Percentiles rank a stretch among this genome's conserved stretches.
phyloP scores from a whole-genome alignment of 2,329 filamentous ascomycete species.

The Phoma sp. region DNA sequence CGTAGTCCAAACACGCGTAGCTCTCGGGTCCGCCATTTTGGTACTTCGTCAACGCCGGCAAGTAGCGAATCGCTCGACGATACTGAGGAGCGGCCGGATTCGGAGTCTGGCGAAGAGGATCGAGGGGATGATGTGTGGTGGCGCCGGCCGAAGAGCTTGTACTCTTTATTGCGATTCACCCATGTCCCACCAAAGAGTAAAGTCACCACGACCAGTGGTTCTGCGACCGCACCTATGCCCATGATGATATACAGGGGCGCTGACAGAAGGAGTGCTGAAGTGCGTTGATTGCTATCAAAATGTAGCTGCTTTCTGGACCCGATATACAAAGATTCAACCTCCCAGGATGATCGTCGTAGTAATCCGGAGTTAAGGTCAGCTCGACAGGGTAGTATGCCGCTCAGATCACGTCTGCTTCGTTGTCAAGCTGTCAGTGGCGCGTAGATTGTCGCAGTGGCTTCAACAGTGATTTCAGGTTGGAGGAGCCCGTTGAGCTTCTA shows the following conservation, averaged over 20 bases:
- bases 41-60: conserved; percentile 47
- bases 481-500: not conserved
- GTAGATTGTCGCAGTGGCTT: not conserved
- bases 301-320: not conserved
- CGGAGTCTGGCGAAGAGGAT: conserved; percentile 49
- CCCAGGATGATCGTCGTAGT: not conserved
- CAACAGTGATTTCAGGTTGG: not conserved
- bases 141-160: conserved; percentile 44
- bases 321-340: not conserved
- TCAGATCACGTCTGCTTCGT: conserved; percentile 1
- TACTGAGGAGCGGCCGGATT: conserved; percentile 52
- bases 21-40: conserved; percentile 60
- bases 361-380: not conserved
- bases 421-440: conserved; percentile 5
- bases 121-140: conserved; percentile 33
- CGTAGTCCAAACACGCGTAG: conserved; percentile 56
- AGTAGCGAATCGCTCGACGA: conserved; percentile 54
- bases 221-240: conserved; percentile 65
- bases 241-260: conserved; percentile 43
- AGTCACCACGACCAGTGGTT: conserved; percentile 67
- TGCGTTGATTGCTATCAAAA: not conserved
- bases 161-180: conserved; percentile 63
- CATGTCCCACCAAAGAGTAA: conserved; percentile 68
- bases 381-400: not conserved
- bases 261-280: not conserved